phyloP scores from a whole-genome alignment of 768 basidiomycete genomes.

The Hemileccinum impolitum region DNA sequence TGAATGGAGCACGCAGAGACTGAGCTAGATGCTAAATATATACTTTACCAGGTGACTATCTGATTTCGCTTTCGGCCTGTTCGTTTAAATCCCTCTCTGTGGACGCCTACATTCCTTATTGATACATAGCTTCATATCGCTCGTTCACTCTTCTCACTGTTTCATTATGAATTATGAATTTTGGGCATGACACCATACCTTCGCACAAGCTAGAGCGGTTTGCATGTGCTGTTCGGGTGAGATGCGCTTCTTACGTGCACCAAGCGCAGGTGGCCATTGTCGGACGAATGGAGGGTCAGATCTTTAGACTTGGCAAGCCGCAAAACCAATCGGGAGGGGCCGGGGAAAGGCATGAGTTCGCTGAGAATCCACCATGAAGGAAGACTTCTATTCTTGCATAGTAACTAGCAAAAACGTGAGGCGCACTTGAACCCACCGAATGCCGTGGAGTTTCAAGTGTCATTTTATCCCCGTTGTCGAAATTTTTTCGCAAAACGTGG shows the following conservation, averaged over 20 bases:
- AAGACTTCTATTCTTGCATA: constrained; percentile 32
- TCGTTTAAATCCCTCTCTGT: constrained; percentile 10
- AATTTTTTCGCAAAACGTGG: constrained; percentile 1
- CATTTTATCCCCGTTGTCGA: constrained; percentile 18
- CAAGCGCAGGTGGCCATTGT: constrained; percentile 17
- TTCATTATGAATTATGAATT: constrained; percentile 26
- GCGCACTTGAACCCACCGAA: constrained; percentile 19
- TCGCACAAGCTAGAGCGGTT: background rate
- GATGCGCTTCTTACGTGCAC: constrained; percentile 9
- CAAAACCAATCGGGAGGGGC: constrained; percentile 9
- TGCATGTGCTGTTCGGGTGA: constrained; percentile 5
- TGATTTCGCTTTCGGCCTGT: constrained; percentile 11
- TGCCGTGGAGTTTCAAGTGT: constrained; percentile 23
- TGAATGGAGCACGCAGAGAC: constrained; percentile 69
- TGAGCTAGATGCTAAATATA: constrained; percentile 35
- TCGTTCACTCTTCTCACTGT: constrained; percentile 21
- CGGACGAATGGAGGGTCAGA: constrained; percentile 8
- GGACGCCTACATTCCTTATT: constrained; percentile 34
- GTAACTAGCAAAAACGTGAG: constrained; percentile 29
- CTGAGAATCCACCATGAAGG: constrained; percentile 24
- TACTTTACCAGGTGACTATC: constrained; percentile 7
- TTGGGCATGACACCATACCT: constrained; percentile 7
- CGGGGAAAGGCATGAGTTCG: constrained; percentile 4
- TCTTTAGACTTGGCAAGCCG: constrained; percentile 5
- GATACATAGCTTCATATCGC: constrained; percentile 29